Evolutionary conservation across 2,329 filamentous ascomycete genomes (phyloP).

Genomic region (Raffaelea arxii): DNA sequence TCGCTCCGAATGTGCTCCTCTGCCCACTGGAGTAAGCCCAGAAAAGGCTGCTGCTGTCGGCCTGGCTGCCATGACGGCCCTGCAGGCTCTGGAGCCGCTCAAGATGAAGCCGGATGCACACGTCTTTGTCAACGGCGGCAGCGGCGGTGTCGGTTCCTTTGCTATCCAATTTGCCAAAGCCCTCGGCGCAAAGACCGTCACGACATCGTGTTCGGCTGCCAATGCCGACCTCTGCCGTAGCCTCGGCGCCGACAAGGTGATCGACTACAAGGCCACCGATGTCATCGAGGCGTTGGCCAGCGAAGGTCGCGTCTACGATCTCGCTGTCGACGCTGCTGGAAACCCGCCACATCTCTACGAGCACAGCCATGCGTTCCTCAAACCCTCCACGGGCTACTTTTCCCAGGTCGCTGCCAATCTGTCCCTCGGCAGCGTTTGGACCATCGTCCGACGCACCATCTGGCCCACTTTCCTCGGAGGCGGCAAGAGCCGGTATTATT

Average conservation of each 20-base stretch:
- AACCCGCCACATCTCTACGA: constrained; percentile 13
- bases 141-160: constrained; percentile 26
- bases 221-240: constrained; percentile 22
- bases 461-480: constrained; percentile 13
- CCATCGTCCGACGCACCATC: constrained; percentile 10
- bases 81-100: constrained; percentile 13
- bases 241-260: constrained; percentile 26
- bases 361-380: constrained; percentile 12
- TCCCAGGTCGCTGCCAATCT: constrained; percentile 12
- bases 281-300: constrained; percentile 10
- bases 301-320: constrained; percentile 12
- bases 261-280: constrained; percentile 22
- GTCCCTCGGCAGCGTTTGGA: not conserved
- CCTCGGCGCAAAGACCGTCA: constrained; percentile 23
- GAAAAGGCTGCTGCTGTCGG: constrained; percentile 16
- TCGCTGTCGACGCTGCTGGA: constrained; percentile 19
- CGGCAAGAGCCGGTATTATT: constrained; percentile 6
- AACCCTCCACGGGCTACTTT: constrained; percentile 13
- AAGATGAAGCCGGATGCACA: constrained; percentile 3
- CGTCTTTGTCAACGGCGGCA: constrained; percentile 26
- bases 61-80: constrained; percentile 16
- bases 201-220: constrained; percentile 21
- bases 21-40: constrained; percentile 10
- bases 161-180: constrained; percentile 27
- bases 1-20: constrained; percentile 1